Base-by-base conservation (phyloP, 495 filamentous ascomycete species). In the Penicillium ochrochloron region DNA sequence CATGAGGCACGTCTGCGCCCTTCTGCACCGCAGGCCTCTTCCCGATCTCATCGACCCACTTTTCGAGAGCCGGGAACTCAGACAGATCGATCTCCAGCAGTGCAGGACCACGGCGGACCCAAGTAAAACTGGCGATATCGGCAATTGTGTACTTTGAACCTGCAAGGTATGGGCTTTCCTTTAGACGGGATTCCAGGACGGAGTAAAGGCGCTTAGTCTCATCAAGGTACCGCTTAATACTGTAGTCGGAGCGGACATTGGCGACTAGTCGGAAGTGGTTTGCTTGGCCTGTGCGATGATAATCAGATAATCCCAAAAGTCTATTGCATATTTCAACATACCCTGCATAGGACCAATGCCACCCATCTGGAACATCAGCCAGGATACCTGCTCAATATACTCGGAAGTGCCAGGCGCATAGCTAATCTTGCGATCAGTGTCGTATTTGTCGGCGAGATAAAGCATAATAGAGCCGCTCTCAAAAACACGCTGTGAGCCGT, bases 401-500 rank as follows among this genome's bases (percentile, higher is more conserved):
- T 83, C 77, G 6, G 75, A 66, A 5, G 76, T 73, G 27, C 78
- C 80, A 9, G 76, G 75, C 3, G 72, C 64, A 41, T 82, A 83
- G 60, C 73, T 78, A 41, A 84, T 77, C 60, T 74, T 78, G 27
- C 78, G 62, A 5, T 82, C 73, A 11, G 70, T 72, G 52, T 85
- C 82, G 60, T 83, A 84, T 51, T 75, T 76, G 27, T 79, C 76
- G 27, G 69, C 72, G 14, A 27, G 25, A 27, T 27, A 85, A 19
- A 78, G 73, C 73, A 82, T 76, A 34, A 85, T 76, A 1, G 80
- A 76, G 8, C 78, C 82, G 33, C 76, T 78, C 58, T 84, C 81
- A 57, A 83, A 83, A 39, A 84, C 71, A 25, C 80, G 76, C 63
- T 78, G 75, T 6, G 69, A 65, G 34, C 74, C 71, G 58, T 77